Base-by-base conservation (phyloP, 2,329 filamentous ascomycete species). In the Periconia sp. region DNA sequence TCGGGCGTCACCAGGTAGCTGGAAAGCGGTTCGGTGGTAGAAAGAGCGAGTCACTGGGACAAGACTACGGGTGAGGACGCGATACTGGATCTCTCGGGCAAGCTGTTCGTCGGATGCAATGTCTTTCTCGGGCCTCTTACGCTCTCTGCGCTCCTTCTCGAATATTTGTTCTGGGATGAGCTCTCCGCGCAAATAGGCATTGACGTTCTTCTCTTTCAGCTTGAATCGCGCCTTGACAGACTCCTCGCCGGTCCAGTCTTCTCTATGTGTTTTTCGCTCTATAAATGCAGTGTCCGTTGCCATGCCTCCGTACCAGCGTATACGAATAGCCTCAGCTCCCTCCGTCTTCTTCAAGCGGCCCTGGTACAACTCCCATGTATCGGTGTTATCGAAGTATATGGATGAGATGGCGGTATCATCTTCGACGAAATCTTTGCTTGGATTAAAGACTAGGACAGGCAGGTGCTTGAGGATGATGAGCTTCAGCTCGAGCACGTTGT, bases 191-290 rank as follows among this genome's bases (percentile, higher is more conserved):
- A 99, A 77, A 68, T 92, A 99, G 11, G 89, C 81, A 65, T 97
- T 97, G 64, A 99, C 87, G 51, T 96, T 89, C 80, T 99, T 99
- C 75, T 99, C 94, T 76, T 99, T 97, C 53, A 94, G 79, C 7
- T 88, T 81, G 65, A 99, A 99, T 30, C 94, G 88, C 30, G 94
- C 92, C 76, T 99, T 99, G 73, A 99, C 94, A 2, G 92, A 97
- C 75, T 97, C 96, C 70, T 99, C 94, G 45, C 94, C 94, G 0
- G 94, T 99, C 94, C 94, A 99, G 70, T 99, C 94, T 71, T 99
- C 94, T 26, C 94, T 87, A 75, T 99, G 94, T 1, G 94, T 99
- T 75, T 99, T 99, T 50, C 94, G 84, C 77, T 99, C 94, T 17
- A 99, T 87, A 63, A 97, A 99, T 43, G 97, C 95, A 40, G 89